phyloP scores from a whole-genome alignment of 805 yeast species.

The Ogataea haglerorum region DNA sequence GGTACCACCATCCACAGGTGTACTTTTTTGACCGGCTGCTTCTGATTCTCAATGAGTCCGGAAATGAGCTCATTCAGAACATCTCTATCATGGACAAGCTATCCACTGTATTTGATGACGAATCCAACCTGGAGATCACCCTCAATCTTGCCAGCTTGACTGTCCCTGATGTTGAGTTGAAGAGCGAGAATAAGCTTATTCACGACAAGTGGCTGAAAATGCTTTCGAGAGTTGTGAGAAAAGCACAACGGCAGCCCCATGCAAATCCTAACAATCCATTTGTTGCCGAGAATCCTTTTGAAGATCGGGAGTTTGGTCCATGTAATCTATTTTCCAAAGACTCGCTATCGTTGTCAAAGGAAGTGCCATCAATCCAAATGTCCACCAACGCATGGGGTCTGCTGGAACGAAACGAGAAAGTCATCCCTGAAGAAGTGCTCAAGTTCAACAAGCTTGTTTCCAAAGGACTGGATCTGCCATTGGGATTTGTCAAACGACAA shows the following conservation, averaged over 20 bases:
- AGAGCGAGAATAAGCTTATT: slow-evolving; percentile 21
- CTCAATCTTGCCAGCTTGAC: slow-evolving; percentile 26
- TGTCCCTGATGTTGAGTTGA: slow-evolving; percentile 23
- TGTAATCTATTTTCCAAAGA: slow-evolving; percentile 4
- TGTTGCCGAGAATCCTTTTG: slow-evolving; percentile 6
- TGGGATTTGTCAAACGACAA: slow-evolving; percentile 35
- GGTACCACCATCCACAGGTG: slow-evolving; percentile 12
- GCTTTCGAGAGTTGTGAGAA: slow-evolving; percentile 20
- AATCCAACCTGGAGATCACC: slow-evolving; percentile 13
- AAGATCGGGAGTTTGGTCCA: slow-evolving; percentile 2
- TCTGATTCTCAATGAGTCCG: slow-evolving; percentile 18
- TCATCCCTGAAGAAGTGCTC: slow-evolving; percentile 39
- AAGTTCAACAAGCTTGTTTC: slow-evolving; percentile 36
- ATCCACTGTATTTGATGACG: slow-evolving; percentile 24
- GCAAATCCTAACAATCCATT: slow-evolving; percentile 1
- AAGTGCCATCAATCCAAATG: slow-evolving; percentile 41
- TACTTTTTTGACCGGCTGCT: slow-evolving; percentile 26
- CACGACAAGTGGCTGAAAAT: slow-evolving; percentile 29
- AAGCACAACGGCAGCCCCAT: slow-evolving; percentile 4
- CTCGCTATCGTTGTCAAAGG: slow-evolving; percentile 8
- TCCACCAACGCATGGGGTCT: slow-evolving; percentile 50
- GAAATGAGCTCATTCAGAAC: slow-evolving; percentile 18
- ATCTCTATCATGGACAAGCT: slow-evolving; percentile 21
- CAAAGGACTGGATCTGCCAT: slow-evolving; percentile 41
- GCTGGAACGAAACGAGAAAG: slow-evolving; percentile 29